A percentile compares a stretch with the other conserved stretches of the same genome.
These are phyloP conservation scores for Coniochaeta prunicola DNA, from an alignment of 2,329 filamentous ascomycete genomes.

Conservation along the genomic window DNA sequence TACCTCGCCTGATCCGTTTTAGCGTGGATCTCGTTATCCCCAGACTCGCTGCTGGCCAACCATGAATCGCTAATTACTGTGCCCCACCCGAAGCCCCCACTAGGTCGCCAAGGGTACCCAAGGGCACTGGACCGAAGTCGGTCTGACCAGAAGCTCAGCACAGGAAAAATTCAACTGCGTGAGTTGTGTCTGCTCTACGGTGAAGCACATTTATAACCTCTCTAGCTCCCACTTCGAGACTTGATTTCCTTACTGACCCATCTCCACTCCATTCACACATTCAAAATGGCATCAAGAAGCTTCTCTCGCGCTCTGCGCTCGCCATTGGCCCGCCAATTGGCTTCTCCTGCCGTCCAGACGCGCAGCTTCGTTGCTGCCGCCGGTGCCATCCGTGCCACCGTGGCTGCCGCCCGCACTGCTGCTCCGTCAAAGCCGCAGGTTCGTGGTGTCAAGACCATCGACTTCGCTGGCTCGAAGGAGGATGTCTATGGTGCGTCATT, in stretches of 20 bases:
- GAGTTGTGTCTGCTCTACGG: slow-evolving; percentile 5
- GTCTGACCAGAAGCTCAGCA: neutral
- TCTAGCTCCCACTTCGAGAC: neutral
- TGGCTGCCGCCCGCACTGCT: slow-evolving; percentile 41
- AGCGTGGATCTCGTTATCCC: neutral
- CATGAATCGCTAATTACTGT: neutral
- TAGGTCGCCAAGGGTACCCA: neutral
- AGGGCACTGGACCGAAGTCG: neutral
- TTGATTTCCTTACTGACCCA: slow-evolving; percentile 16
- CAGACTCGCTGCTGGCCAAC: neutral
- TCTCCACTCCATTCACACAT: slow-evolving; percentile 22
- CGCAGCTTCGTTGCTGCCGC: slow-evolving; percentile 56
- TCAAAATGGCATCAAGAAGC: slow-evolving; percentile 71
- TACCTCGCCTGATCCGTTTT: neutral
- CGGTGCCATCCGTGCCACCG: slow-evolving; percentile 46
- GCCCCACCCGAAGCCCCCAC: neutral
- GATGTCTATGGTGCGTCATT: slow-evolving; percentile 71
- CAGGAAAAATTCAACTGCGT: neutral
- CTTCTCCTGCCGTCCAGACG: slow-evolving; percentile 51
- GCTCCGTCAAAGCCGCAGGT: slow-evolving; percentile 49
- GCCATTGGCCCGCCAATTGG: slow-evolving; percentile 57
- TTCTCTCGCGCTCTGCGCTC: slow-evolving; percentile 61
- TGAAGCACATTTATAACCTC: slow-evolving; percentile 1
- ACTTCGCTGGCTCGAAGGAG: slow-evolving; percentile 95
- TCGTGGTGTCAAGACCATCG: slow-evolving; percentile 95